Conservation (phyloP, 176 grass and related monocot genomes). For the Rhipidocladum racemiflorum region DNA sequence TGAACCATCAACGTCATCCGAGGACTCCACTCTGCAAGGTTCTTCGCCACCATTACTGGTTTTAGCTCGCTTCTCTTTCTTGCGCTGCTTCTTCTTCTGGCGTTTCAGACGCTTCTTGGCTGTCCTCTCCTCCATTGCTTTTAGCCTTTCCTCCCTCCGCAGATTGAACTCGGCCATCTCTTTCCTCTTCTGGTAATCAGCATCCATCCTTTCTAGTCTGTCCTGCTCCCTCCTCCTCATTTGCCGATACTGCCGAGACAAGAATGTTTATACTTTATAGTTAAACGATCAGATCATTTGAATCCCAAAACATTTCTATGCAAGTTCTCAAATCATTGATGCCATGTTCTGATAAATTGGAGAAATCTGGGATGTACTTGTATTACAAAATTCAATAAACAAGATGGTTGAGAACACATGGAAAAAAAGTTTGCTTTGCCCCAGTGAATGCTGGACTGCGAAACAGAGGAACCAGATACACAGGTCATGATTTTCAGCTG, state of each 20-base stretch:
- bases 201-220: constrained; percentile 65
- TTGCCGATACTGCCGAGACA: constrained; percentile 81
- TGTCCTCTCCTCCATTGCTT: constrained; percentile 78
- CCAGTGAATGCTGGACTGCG: background rate
- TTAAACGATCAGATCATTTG: background rate
- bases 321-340: background rate
- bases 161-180: constrained; percentile 69
- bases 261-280: background rate
- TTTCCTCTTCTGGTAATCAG: constrained; percentile 73
- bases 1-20: constrained; percentile 48
- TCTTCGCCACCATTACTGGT: constrained; percentile 28
- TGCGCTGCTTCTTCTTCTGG: constrained; percentile 75
- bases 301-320: background rate
- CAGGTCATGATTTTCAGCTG: background rate
- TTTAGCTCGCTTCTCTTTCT: constrained; percentile 66
- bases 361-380: background rate
- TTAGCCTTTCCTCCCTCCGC: constrained; percentile 85
- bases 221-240: constrained; percentile 96
- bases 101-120: constrained; percentile 85
- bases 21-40: constrained; percentile 42
- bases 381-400: constrained; percentile 7
- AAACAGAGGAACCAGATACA: background rate
- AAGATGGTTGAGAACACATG: constrained; percentile 4
- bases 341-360: background rate
- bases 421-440: background rate